Conservation (phyloP, 2,329 filamentous ascomycete genomes). For the Shiraia sp. region DNA sequence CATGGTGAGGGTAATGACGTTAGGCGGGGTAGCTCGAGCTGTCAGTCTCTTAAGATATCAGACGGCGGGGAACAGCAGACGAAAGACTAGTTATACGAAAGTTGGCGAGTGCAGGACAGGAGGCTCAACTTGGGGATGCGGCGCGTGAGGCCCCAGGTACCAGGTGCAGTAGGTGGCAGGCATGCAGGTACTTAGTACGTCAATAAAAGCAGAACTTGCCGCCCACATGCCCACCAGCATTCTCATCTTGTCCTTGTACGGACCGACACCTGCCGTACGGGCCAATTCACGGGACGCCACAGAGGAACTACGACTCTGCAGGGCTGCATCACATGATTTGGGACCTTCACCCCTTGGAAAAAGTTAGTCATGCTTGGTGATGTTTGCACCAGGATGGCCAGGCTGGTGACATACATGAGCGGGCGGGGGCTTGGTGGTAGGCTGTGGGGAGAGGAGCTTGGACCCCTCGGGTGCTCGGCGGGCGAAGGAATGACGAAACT, state of each 20-base stretch:
- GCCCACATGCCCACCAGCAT: constrained; percentile 11
- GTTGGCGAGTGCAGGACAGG: too few relatives aligned
- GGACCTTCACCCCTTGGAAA: too few relatives aligned
- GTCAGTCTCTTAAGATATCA: too few relatives aligned
- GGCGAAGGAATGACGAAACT: constrained; percentile 35
- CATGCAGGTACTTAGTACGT: constrained; percentile 19
- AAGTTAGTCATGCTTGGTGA: too few relatives aligned
- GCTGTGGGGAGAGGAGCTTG: constrained; percentile 16
- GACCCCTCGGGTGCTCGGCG: constrained; percentile 13
- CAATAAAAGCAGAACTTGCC: constrained; percentile 25
- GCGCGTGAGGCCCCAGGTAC: constrained; percentile 17
- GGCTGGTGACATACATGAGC: too few relatives aligned
- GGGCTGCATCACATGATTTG: background rate
- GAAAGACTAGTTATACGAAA: too few relatives aligned
- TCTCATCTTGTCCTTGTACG: constrained; percentile 5
- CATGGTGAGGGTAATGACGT: constrained; percentile 38
- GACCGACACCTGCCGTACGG: constrained; percentile 18
- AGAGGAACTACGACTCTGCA: background rate
- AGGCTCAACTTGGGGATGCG: too few relatives aligned
- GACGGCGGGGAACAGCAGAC: too few relatives aligned
- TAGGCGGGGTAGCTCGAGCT: constrained; percentile 25
- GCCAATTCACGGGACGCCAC: constrained; percentile 11
- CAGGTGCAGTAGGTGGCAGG: constrained; percentile 2
- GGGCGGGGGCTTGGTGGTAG: too few relatives aligned
- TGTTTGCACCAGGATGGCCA: constrained; percentile 14